Evolutionary conservation across 306 rosid genomes (phyloP).

Genomic region (Glycine tomentella): DNA sequence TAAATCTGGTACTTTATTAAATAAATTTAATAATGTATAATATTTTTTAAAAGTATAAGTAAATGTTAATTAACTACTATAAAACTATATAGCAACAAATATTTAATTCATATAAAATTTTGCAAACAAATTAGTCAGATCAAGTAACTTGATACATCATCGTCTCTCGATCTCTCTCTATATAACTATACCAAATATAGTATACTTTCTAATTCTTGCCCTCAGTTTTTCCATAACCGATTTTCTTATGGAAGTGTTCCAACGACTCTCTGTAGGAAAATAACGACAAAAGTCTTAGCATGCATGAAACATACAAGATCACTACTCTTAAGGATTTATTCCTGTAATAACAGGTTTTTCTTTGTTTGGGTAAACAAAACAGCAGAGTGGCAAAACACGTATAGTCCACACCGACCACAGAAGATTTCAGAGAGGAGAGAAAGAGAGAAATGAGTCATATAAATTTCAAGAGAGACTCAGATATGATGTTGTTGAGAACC

Average conservation of each 20-base stretch:
- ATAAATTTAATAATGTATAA: no score
- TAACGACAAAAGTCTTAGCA: background rate
- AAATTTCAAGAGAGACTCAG: background rate
- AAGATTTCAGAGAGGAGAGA: no score
- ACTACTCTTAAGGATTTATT: background rate
- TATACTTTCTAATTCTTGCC: background rate
- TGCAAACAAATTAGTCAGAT: no score
- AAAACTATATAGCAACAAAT: no score
- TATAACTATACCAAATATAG: background rate
- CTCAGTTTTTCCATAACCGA: background rate
- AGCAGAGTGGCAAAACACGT: background rate
- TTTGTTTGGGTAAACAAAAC: background rate
- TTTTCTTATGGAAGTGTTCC: conserved; percentile 19
- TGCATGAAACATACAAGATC: no score
- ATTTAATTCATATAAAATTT: no score
- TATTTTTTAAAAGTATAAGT: no score
- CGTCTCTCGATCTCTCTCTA: no score
- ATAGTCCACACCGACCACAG: background rate
- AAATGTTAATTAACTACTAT: no score
- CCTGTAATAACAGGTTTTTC: background rate
- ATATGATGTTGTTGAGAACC: background rate
- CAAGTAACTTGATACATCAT: no score
- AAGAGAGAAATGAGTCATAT: background rate
- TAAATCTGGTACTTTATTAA: no score
- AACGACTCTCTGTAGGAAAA: background rate